Percentiles rank a stretch among this genome's conserved stretches.
phyloP scores from a whole-genome alignment of 192 early-diverging fungal genomes.

The Lobosporangium transversale region DNA sequence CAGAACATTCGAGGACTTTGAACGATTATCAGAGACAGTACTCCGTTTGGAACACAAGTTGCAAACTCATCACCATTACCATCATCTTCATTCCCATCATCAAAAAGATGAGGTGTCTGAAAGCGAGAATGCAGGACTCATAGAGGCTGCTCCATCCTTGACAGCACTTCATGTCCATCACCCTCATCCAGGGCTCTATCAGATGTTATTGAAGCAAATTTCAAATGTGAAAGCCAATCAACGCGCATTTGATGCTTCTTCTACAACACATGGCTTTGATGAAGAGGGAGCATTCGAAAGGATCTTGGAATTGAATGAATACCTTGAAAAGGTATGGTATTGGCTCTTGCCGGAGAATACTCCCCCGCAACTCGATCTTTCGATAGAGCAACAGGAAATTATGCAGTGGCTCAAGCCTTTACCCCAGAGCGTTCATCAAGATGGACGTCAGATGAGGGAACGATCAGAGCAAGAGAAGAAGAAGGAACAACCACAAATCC shows the following conservation, averaged over 20 bases:
- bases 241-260: constrained; percentile 49
- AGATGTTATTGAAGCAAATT: constrained; percentile 31
- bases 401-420: constrained; percentile 47
- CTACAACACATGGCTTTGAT: constrained; percentile 46
- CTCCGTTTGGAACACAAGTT: constrained; percentile 15
- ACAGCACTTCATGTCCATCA: constrained; percentile 25
- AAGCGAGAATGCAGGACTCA: too few species aligned
- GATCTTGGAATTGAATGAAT: constrained; percentile 38
- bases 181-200: constrained; percentile 26
- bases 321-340: constrained; percentile 40
- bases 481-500: background rate
- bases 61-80: constrained; percentile 1
- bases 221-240: constrained; percentile 47
- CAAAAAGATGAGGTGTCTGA: too few species aligned
- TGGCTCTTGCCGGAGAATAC: constrained; percentile 29
- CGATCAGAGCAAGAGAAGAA: constrained; percentile 1
- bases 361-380: constrained; percentile 1
- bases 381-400: constrained; percentile 23
- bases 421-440: constrained; percentile 16
- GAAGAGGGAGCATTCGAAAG: constrained; percentile 46
- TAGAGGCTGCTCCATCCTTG: constrained; percentile 4
- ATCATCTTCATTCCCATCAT: background rate
- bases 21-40: constrained; percentile 36
- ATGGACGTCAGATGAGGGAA: constrained; percentile 42
- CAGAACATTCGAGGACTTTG: constrained; percentile 46